A percentile compares a stretch with the other conserved stretches of the same genome.
Evolutionary conservation across 352 stramenopile species (phyloP).

Genomic region (Pythium chondricola): DNA sequence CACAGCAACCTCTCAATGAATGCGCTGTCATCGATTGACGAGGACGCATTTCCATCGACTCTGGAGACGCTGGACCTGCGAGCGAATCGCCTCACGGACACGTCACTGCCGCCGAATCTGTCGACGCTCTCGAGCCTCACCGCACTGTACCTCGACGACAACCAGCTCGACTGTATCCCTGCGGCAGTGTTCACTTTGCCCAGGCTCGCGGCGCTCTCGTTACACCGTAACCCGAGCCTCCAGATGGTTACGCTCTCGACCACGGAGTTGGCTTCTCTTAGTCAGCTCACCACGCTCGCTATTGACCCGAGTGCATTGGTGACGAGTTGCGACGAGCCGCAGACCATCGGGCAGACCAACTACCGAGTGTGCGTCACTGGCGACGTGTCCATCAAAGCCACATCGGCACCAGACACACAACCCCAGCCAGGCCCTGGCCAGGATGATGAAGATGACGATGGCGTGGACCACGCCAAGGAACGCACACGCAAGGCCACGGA

Average conservation of each 20-base stretch:
- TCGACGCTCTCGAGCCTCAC: slow-evolving; percentile 1
- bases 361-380: slow-evolving; percentile 24
- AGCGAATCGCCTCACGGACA: slow-evolving; percentile 3
- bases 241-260: slow-evolving; percentile 19
- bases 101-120: slow-evolving; percentile 5
- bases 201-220: slow-evolving; percentile 14
- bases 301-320: slow-evolving; percentile 22
- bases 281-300: slow-evolving; percentile 20
- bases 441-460: too few relatives aligned
- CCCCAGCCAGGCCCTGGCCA: not conserved
- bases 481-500: not conserved
- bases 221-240: slow-evolving; percentile 18
- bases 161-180: slow-evolving; percentile 5
- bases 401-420: not conserved
- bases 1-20: slow-evolving; percentile 17
- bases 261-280: slow-evolving; percentile 21
- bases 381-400: slow-evolving; percentile 6
- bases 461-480: not conserved
- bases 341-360: slow-evolving; percentile 3
- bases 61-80: slow-evolving; percentile 12
- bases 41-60: slow-evolving; percentile 1
- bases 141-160: slow-evolving; percentile 16
- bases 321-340: slow-evolving; percentile 13
- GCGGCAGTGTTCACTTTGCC: slow-evolving; percentile 5
- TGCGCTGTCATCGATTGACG: slow-evolving; percentile 4